These are phyloP conservation scores for Sporothrix pallida DNA, from an alignment of 2,329 filamentous ascomycete species.

Conservation along the genomic window DNA sequence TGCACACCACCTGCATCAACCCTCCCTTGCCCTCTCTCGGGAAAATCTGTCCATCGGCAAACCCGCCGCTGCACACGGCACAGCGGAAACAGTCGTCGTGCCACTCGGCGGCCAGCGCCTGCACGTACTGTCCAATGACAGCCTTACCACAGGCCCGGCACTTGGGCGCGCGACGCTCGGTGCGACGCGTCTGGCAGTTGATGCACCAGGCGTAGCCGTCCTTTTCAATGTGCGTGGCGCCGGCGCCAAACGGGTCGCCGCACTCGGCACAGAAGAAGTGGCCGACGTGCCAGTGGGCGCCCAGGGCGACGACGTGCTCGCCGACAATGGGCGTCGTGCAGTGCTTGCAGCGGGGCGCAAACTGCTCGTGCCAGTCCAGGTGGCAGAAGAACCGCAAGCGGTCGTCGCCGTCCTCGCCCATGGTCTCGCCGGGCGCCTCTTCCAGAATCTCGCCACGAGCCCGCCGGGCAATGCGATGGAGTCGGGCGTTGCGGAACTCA, in stretches of 20 bases:
- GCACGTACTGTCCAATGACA: conserved; percentile 87
- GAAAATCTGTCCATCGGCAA: conserved; percentile 70
- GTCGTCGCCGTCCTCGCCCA: conserved; percentile 74
- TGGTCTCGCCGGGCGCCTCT: conserved; percentile 67
- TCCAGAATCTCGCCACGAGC: conserved; percentile 63
- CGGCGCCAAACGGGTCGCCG: conserved; percentile 85
- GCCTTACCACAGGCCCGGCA: conserved; percentile 84
- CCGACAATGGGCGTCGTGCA: conserved; percentile 97
- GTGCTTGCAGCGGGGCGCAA: conserved; percentile 89
- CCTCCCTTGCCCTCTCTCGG: conserved; percentile 57
- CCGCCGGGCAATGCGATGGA: conserved; percentile 73
- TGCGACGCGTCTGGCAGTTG: conserved; percentile 87
- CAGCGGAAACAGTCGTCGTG: conserved; percentile 92
- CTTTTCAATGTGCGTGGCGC: conserved; percentile 81
- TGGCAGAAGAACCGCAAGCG: conserved; percentile 91
- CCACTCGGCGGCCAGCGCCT: conserved; percentile 90
- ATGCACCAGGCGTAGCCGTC: conserved; percentile 98
- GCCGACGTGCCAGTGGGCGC: conserved; percentile 93
- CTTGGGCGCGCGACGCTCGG: conserved; percentile 84
- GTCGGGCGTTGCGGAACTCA: conserved; percentile 68
- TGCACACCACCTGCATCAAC: conserved; percentile 62
- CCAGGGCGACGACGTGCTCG: conserved; percentile 91
- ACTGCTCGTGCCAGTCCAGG: conserved; percentile 97
- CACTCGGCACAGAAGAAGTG: conserved; percentile 99
- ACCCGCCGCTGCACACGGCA: conserved; percentile 63